These are phyloP conservation scores for Hawksworthiomyces lignivorus DNA, from an alignment of 2,329 filamentous ascomycete species.

Conservation along the genomic window DNA sequence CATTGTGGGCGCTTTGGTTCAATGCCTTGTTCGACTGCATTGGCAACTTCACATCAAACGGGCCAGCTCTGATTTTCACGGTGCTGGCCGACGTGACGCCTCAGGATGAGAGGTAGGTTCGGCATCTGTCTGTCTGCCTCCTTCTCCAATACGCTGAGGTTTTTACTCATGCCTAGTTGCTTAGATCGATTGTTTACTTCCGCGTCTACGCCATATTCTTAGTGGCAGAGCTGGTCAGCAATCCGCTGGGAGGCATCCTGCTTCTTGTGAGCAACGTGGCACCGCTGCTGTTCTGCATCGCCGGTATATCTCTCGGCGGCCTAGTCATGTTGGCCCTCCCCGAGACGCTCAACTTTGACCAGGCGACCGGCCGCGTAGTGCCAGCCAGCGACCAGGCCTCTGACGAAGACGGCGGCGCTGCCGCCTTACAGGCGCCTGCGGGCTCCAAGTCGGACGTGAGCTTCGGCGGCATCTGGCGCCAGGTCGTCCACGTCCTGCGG, in stretches of 20 bases:
- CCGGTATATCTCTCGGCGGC: constrained; percentile 22
- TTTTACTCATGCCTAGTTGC: too few relatives aligned
- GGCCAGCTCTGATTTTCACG: constrained; percentile 37
- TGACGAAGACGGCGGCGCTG: too few relatives aligned
- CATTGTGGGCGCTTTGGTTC: constrained; percentile 31
- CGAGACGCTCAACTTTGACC: constrained; percentile 32
- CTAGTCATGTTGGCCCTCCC: constrained; percentile 28
- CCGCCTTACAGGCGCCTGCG: too few relatives aligned
- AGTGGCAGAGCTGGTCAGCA: constrained; percentile 29
- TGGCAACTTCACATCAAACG: constrained; percentile 32
- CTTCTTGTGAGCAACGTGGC: constrained; percentile 33
- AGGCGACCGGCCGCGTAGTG: neutral
- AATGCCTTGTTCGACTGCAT: constrained; percentile 29
- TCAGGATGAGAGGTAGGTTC: constrained; percentile 25
- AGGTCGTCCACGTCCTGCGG: constrained; percentile 1
- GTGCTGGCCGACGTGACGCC: constrained; percentile 36
- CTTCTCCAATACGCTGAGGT: too few relatives aligned
- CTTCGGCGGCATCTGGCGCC: neutral
- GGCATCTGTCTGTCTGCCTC: too few relatives aligned
- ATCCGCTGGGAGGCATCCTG: constrained; percentile 33
- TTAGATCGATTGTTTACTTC: constrained; percentile 35
- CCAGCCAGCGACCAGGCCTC: constrained; percentile 18
- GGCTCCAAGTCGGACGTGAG: too few relatives aligned
- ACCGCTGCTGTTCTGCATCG: constrained; percentile 28
- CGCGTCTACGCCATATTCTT: constrained; percentile 29